phyloP scores from a whole-genome alignment of 371 early-diverging fungal genomes.

The Zychaea mexicana region DNA sequence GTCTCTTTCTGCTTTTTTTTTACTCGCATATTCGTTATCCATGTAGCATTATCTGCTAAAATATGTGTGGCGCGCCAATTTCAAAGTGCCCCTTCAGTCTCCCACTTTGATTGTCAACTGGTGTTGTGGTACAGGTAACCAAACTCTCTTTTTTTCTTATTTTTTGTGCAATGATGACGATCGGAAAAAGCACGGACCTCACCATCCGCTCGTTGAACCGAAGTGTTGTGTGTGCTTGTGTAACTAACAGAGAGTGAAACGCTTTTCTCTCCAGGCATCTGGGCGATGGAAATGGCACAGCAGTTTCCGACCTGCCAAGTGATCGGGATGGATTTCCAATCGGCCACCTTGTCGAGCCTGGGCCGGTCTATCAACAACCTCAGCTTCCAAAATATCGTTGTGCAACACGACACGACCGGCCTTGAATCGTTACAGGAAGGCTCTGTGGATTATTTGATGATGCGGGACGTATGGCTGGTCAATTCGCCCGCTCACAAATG shows the following conservation, averaged over 20 bases:
- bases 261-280: constrained; percentile 34
- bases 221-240: too few relatives aligned
- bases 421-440: constrained; percentile 23
- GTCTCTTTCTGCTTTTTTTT: not conserved
- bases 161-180: too few relatives aligned
- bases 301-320: constrained; percentile 31
- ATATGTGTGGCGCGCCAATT: constrained; percentile 25
- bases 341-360: constrained; percentile 12
- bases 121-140: constrained; percentile 45
- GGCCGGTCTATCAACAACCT: constrained; percentile 17
- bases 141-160: not conserved
- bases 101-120: constrained; percentile 35
- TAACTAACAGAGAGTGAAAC: not conserved
- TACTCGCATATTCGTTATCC: not conserved
- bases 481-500: constrained; percentile 29
- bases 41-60: constrained; percentile 43
- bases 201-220: too few relatives aligned
- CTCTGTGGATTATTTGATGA: constrained; percentile 30
- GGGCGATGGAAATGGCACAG: constrained; percentile 43
- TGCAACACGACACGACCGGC: constrained; percentile 23
- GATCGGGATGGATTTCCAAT: constrained; percentile 30
- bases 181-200: constrained; percentile 1
- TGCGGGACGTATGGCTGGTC: constrained; percentile 34
- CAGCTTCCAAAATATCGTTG: constrained; percentile 14
- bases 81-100: constrained; percentile 18